phyloP scores from a whole-genome alignment of 2,329 filamentous ascomycete genomes.

The Hypomyces rosellus region DNA sequence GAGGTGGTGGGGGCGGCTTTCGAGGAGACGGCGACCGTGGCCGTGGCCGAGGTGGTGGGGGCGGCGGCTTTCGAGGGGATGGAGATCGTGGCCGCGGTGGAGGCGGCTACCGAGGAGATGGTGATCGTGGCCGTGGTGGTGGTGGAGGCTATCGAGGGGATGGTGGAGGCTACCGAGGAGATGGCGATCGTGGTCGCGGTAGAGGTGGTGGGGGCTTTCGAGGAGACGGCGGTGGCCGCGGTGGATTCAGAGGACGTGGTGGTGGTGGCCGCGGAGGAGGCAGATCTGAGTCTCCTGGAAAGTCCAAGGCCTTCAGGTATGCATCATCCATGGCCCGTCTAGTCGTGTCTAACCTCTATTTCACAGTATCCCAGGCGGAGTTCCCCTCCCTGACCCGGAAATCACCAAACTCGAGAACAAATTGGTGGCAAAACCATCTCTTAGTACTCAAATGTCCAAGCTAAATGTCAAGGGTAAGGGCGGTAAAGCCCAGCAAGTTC shows the following conservation, averaged over 20 bases:
- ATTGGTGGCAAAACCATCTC: conserved; percentile 26
- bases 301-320: conserved; percentile 15
- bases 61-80: conserved; percentile 9
- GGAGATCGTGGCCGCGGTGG: conserved; percentile 19
- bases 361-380: conserved; percentile 18
- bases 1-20: conserved; percentile 8
- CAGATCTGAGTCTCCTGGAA: conserved; percentile 18
- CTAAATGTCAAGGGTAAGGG: conserved; percentile 23
- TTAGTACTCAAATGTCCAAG: conserved; percentile 32
- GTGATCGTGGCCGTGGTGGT: conserved; percentile 9
- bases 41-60: conserved; percentile 7
- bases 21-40: conserved; percentile 13
- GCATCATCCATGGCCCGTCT: not conserved
- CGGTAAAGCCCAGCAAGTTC: conserved; percentile 5
- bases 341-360: conserved; percentile 1
- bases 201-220: conserved; percentile 16
- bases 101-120: conserved; percentile 11
- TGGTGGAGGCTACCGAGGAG: conserved; percentile 12
- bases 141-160: conserved; percentile 16
- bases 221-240: conserved; percentile 14
- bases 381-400: conserved; percentile 19
- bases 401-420: conserved; percentile 35
- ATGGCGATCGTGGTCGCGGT: conserved; percentile 14
- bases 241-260: conserved; percentile 16
- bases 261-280: conserved; percentile 18